A percentile compares a stretch with the other conserved stretches of the same genome.
phyloP scores from a whole-genome alignment of 176 grass and related monocot genomes.

The Triticum urartu region DNA sequence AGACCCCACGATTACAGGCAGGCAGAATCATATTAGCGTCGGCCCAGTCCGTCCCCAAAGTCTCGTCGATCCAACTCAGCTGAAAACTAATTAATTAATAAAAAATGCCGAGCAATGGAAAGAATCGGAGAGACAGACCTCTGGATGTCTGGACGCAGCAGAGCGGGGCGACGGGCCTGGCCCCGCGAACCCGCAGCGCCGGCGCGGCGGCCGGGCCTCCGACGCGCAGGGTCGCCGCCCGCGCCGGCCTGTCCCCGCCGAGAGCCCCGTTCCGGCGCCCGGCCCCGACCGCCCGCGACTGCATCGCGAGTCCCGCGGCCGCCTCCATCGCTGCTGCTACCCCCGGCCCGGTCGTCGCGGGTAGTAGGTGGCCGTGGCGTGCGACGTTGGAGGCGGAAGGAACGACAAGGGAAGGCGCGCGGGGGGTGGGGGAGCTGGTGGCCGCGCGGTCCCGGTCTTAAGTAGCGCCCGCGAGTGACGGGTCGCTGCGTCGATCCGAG shows the following conservation, averaged over 20 bases:
- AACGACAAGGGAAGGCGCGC: not conserved
- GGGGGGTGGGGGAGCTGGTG: not conserved
- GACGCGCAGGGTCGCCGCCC: not conserved
- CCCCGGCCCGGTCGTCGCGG: not conserved
- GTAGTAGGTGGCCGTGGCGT: not conserved
- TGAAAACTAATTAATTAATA: not conserved
- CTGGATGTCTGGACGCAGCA: constrained; percentile 30
- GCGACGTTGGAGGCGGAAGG: not conserved
- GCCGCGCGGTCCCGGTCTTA: not conserved
- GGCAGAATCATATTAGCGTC: not conserved
- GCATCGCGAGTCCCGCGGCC: constrained; percentile 20
- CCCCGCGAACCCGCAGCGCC: not conserved
- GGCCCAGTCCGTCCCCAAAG: not conserved
- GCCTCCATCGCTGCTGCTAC: constrained; percentile 33
- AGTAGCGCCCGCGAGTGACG: not conserved
- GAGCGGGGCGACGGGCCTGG: constrained; percentile 18
- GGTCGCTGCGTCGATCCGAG: constrained; percentile 8
- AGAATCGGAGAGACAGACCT: constrained; percentile 14
- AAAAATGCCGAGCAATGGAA: not conserved
- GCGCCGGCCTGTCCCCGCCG: not conserved
- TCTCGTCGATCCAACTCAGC: not conserved
- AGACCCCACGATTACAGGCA: no score
- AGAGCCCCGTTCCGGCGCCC: not conserved
- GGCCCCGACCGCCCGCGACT: not conserved
- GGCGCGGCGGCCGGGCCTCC: not conserved